A percentile compares a stretch with the other conserved stretches of the same genome.
These are phyloP conservation scores for Ambrosiella beaveri DNA, from an alignment of 2,329 filamentous ascomycete genomes.

Conservation along the genomic window DNA sequence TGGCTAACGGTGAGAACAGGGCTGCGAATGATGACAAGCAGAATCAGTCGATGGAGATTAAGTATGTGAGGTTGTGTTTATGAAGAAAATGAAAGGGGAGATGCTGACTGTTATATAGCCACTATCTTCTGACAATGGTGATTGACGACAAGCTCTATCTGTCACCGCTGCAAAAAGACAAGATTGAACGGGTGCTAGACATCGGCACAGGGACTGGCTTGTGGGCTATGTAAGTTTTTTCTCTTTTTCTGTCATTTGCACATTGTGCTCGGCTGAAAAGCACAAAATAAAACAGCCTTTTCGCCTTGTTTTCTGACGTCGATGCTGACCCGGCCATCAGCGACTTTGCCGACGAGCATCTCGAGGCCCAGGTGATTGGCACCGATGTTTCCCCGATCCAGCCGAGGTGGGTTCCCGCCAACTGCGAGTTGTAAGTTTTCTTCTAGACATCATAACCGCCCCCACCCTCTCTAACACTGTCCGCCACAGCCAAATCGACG, in stretches of 20 bases:
- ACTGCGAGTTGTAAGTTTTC: conserved; percentile 23
- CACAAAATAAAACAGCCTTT: not conserved
- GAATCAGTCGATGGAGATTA: not conserved
- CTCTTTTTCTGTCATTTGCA: not conserved
- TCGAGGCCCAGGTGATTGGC: conserved; percentile 19
- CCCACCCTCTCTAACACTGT: not conserved
- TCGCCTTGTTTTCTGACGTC: not conserved
- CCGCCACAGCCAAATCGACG: conserved; percentile 20
- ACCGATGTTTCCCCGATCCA: conserved; percentile 27
- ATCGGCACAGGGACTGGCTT: conserved; percentile 32
- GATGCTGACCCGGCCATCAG: not conserved
- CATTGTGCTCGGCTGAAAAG: not conserved
- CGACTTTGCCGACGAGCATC: conserved; percentile 15
- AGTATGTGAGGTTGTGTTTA: not conserved
- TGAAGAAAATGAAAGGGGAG: not conserved
- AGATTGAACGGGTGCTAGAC: conserved; percentile 20
- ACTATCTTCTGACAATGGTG: not conserved
- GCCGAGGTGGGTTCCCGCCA: conserved; percentile 24
- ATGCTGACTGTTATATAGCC: not conserved
- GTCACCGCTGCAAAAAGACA: not conserved
- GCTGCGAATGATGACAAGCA: not conserved
- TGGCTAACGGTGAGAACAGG: not conserved
- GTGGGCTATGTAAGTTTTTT: conserved; percentile 21
- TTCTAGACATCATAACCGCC: not conserved
- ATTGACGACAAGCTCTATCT: not conserved